Evolutionary conservation across 2,329 filamentous ascomycete genomes (phyloP).

Genomic region (Claviceps humidiphila): DNA sequence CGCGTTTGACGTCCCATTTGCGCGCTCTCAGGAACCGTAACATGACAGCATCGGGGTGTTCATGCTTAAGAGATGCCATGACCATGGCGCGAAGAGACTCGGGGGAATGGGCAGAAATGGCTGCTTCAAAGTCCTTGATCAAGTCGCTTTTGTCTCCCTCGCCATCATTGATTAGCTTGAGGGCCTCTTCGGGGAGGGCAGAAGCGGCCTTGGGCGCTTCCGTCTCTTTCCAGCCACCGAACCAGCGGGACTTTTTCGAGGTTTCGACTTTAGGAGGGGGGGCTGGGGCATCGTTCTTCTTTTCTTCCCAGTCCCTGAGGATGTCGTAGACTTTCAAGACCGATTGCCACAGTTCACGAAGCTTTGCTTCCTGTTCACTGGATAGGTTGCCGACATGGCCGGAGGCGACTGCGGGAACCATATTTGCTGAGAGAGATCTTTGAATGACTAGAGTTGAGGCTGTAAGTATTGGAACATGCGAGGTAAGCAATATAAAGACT

Average conservation of each 20-base stretch:
- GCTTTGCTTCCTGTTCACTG: slow-evolving; percentile 11
- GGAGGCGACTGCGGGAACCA: slow-evolving; percentile 1
- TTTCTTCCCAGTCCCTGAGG: slow-evolving; percentile 2
- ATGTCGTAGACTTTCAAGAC: slow-evolving; percentile 11
- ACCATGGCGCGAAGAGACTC: slow-evolving; percentile 9
- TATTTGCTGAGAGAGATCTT: background rate
- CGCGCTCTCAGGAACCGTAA: slow-evolving; percentile 28
- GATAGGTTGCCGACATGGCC: slow-evolving; percentile 13
- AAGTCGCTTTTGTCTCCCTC: slow-evolving; percentile 5
- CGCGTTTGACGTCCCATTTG: slow-evolving; percentile 26
- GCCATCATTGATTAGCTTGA: slow-evolving; percentile 4
- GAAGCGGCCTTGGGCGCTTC: background rate
- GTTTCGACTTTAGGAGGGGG: slow-evolving; percentile 1
- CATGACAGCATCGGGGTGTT: slow-evolving; percentile 25
- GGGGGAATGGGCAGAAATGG: slow-evolving; percentile 2
- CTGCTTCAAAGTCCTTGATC: slow-evolving; percentile 6
- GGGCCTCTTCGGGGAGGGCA: slow-evolving; percentile 3
- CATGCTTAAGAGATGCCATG: slow-evolving; percentile 8
- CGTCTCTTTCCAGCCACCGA: slow-evolving; percentile 2
- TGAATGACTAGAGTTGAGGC: background rate
- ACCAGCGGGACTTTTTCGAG: slow-evolving; percentile 6
- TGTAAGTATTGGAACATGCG: background rate
- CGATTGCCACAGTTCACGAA: slow-evolving; percentile 14
- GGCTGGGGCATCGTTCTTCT: background rate
- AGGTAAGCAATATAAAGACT: too few species aligned